These are phyloP conservation scores for Phytophthora nicotianae DNA, from an alignment of 352 stramenopile species.

Conservation along the genomic window DNA sequence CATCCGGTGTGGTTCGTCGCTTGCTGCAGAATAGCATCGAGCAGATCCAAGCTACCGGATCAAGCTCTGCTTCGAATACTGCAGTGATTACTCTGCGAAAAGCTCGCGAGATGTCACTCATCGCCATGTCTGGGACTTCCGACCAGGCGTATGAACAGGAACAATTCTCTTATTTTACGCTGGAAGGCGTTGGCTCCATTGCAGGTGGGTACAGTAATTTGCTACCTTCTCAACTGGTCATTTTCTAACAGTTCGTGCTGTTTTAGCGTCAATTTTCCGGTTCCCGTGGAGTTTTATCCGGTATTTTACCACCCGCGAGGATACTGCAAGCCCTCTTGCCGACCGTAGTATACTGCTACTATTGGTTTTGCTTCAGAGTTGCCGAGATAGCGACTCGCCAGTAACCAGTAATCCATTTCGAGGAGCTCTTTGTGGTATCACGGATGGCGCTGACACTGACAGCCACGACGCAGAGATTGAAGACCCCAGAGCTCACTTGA, in stretches of 20 bases:
- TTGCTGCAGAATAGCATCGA: conserved; percentile 73
- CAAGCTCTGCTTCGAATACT: conserved; percentile 39
- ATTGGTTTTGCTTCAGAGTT: conserved; percentile 73
- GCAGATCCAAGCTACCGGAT: conserved; percentile 41
- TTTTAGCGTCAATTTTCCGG: conserved; percentile 62
- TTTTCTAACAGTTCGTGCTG: conserved; percentile 6
- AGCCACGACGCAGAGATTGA: conserved; percentile 38
- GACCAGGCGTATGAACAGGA: conserved; percentile 53
- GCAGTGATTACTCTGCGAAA: conserved; percentile 49
- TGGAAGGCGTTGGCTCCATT: conserved; percentile 68
- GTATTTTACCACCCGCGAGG: conserved; percentile 69
- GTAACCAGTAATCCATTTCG: conserved; percentile 67
- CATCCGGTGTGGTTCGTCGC: conserved; percentile 51
- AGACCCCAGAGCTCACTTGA: conserved; percentile 22
- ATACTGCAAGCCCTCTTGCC: conserved; percentile 56
- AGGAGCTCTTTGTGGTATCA: conserved; percentile 51
- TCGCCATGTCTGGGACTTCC: conserved; percentile 60
- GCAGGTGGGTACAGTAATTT: conserved; percentile 45
- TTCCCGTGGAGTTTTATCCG: conserved; percentile 67
- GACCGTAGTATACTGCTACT: conserved; percentile 75
- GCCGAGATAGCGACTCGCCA: conserved; percentile 52
- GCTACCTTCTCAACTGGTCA: neutral
- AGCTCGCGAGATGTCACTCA: conserved; percentile 56
- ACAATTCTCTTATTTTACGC: conserved; percentile 69
- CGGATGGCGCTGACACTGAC: conserved; percentile 31